Base-by-base conservation (phyloP, 2,329 filamentous ascomycete genomes). In the Talaromyces sp. region DNA sequence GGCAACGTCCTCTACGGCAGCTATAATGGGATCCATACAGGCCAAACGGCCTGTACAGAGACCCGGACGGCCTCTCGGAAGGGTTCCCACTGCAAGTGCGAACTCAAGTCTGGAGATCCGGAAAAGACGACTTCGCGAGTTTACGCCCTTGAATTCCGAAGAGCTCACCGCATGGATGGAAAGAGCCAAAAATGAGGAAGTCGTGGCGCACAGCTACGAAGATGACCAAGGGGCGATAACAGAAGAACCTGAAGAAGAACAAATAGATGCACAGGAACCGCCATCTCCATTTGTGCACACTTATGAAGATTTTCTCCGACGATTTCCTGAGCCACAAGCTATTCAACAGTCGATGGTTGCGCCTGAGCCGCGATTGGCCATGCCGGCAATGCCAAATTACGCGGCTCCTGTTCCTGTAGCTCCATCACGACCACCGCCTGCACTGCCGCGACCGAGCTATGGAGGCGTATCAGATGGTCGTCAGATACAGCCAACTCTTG, bases 91-190 rank as follows among this genome's bases (percentile, higher is more conserved):
- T 54, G 77, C 74, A 46, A 82, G 77, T 61, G 75, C 79, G 31
- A 79, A 80, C 63, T 79, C 80, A 5, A 81, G 79, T 58, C 69
- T 84, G 50, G 79, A 83, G 62, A 72, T 85, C n/a, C 79, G 82
- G 54, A 85, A 81, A 68, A 77, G 81, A 59, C 75, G 83, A 57
- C 74, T 84, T 52, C 80, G 83, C 54, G 84, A 86, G 60, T 85
- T 83, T 67, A 88, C 87, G 59, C 88, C 89, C 0, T 83, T 97
- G 54, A 88, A 91, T 63, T 84, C 86, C 5, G 90, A 93, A 63
- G 93, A 97, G 71, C 86, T 94, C 64, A 85, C 84, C 61, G 85
- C 84, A 50, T 97, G 92, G 90, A 84, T 92, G 68, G 87, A 91
- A 64, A 86, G 85, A 61, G 84, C 94, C 3, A 83, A 87, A 62